A percentile compares a stretch with the other conserved stretches of the same genome.
Evolutionary conservation across 1,284 basidiomycete genomes (phyloP).

Genomic region (Trametes pubescens): DNA sequence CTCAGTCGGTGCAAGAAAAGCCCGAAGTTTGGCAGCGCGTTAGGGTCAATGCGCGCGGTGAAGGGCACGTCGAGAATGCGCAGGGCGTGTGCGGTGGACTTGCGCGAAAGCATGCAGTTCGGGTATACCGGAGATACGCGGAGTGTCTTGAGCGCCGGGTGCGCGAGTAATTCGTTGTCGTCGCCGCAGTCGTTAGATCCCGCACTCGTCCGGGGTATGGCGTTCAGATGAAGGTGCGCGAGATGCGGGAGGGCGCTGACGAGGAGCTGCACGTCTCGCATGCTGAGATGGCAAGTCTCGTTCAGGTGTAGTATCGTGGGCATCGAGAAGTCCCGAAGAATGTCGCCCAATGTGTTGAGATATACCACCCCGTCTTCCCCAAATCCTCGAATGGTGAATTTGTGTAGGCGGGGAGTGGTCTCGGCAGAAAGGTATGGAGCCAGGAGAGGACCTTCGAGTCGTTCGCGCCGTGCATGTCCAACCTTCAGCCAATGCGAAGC

Average conservation of each 20-base stretch:
- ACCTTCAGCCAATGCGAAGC: slow-evolving; percentile 20
- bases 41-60: slow-evolving; percentile 15
- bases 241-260: slow-evolving; percentile 17
- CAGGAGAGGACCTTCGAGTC: slow-evolving; percentile 19
- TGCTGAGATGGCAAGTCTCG: slow-evolving; percentile 14
- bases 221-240: slow-evolving; percentile 15
- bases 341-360: slow-evolving; percentile 6
- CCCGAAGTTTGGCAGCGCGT: slow-evolving; percentile 14
- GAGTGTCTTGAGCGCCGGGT: slow-evolving; percentile 15
- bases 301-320: slow-evolving; percentile 19
- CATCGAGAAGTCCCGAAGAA: slow-evolving; percentile 1
- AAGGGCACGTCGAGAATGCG: slow-evolving; percentile 13
- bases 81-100: slow-evolving; percentile 12
- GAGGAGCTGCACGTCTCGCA: slow-evolving; percentile 21
- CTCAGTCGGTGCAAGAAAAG: slow-evolving; percentile 11
- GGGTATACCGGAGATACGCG: slow-evolving; percentile 22
- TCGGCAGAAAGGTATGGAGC: slow-evolving; percentile 15
- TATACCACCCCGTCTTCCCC: slow-evolving; percentile 13
- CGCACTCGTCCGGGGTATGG: slow-evolving; percentile 18
- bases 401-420: slow-evolving; percentile 14
- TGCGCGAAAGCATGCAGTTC: slow-evolving; percentile 15
- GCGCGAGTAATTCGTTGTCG: background rate
- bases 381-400: slow-evolving; percentile 19
- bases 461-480: slow-evolving; percentile 19
- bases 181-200: slow-evolving; percentile 6